Evolutionary conservation across 2,329 filamentous ascomycete species (phyloP), one percentile per base, ranked within the genome.

Genomic region (Pseudocercospora fijiensis): DNA sequence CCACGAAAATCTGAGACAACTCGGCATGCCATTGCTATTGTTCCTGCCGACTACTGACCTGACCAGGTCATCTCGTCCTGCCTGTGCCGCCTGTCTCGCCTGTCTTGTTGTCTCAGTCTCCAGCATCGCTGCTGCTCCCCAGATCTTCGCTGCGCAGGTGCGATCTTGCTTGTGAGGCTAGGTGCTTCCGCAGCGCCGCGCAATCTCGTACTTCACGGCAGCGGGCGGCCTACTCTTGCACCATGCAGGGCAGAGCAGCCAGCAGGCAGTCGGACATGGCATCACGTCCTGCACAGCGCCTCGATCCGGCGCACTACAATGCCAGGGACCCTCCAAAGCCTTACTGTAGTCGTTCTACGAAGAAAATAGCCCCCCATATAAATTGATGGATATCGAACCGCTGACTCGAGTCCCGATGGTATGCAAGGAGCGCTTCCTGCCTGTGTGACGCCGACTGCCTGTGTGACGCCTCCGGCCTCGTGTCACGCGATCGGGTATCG

Each of bases 201-300:
- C 66, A 58, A 69, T 67, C 58, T 63, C 61, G 66, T 58, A 64
- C 64, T 63, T 57, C 59, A 63, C 67, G 67, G 67, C 65, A 67
- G 61, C 52, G 65, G 67, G 67, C 65, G 66, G 61, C 52, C 60
- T 37, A 63, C 67, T 61, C 65, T 61, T 66, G 66, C 63, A 64
- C 45, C 63, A 58, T 60, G 62, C 66, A 66, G 59, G 63, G 58
- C 58, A 58, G 47, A n/a, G 37, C 37, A 41, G 37, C 37, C 37
- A 41, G 16, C 37, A 41, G 27, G 28, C 28, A 26, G 47, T 57
- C n/a, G 57, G 62, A 41, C 60, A 63, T 52, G 57, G 67, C 65
- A 64, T 55, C 58, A 60, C 64, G 63, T 51, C 57, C 59, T 64
- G 65, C 65, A 65, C 43, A 45, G 65, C 65, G 65, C 61, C 65